A percentile compares a stretch with the other conserved stretches of the same genome.
phyloP scores from a whole-genome alignment of 2,329 filamentous ascomycete genomes.

The Rhynchosporium graminicola region DNA sequence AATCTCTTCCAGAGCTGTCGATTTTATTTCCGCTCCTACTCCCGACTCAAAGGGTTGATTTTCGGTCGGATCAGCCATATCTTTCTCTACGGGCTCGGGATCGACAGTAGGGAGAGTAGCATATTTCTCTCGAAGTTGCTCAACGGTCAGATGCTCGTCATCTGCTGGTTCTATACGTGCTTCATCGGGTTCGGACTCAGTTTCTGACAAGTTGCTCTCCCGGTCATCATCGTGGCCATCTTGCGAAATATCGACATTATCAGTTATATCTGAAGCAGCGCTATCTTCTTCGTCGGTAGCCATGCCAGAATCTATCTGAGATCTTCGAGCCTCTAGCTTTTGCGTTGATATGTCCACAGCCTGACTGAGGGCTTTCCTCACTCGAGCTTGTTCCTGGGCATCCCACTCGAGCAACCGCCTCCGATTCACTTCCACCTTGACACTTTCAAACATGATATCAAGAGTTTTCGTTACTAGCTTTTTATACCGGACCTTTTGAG shows the following conservation, averaged over 20 bases:
- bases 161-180: conserved; percentile 50
- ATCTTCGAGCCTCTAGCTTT: conserved; percentile 63
- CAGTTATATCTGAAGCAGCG: conserved; percentile 36
- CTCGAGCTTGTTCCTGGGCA: conserved; percentile 62
- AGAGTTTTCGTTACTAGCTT: conserved; percentile 60
- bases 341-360: conserved; percentile 72
- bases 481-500: conserved; percentile 69
- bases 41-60: conserved; percentile 16
- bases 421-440: conserved; percentile 61
- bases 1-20: conserved; percentile 21
- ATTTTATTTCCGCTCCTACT: conserved; percentile 27
- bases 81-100: conserved; percentile 38
- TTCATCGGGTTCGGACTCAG: conserved; percentile 61
- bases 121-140: conserved; percentile 70
- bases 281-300: conserved; percentile 45
- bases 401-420: conserved; percentile 63
- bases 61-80: conserved; percentile 36
- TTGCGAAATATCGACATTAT: conserved; percentile 41
- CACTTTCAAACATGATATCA: conserved; percentile 64
- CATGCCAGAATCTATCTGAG: conserved; percentile 54
- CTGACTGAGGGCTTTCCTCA: conserved; percentile 70
- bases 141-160: conserved; percentile 67
- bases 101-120: conserved; percentile 56
- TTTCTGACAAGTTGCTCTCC: conserved; percentile 63
- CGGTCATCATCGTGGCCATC: conserved; percentile 42